Evolutionary conservation across 192 early-diverging fungal genomes (phyloP).

Genomic region (Entrophospora sp.): DNA sequence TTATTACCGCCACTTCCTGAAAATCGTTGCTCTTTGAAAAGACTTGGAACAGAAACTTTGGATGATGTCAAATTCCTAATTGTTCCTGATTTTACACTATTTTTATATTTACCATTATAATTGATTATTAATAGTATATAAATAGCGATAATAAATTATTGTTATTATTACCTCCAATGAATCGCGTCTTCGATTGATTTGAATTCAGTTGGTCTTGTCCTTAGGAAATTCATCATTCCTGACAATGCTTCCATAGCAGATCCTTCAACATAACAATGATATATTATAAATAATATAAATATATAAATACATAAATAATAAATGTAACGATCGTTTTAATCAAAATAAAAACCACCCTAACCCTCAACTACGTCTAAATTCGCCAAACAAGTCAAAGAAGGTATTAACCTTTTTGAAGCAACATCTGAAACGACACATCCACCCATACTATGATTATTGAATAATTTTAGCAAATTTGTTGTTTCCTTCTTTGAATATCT

Average conservation of each 20-base stretch:
- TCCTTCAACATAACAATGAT: conserved; percentile 19
- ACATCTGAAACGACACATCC: conserved; percentile 65
- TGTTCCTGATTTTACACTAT: conserved; percentile 49
- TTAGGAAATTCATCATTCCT: conserved; percentile 37
- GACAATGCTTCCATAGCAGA: conserved; percentile 50
- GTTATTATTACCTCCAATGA: conserved; percentile 43
- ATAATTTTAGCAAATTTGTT: not conserved
- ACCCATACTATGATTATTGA: conserved; percentile 52
- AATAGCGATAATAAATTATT: too few relatives aligned
- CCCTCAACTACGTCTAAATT: conserved; percentile 79
- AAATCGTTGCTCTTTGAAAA: conserved; percentile 30
- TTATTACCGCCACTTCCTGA: too few relatives aligned
- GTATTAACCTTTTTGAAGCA: conserved; percentile 39
- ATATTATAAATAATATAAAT: not conserved
- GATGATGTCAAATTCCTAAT: conserved; percentile 61
- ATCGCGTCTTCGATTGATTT: conserved; percentile 40
- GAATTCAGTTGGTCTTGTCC: conserved; percentile 40
- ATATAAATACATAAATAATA: not conserved
- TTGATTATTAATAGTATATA: too few relatives aligned
- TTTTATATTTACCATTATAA: too few relatives aligned
- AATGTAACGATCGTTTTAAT: not conserved
- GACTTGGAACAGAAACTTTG: conserved; percentile 61
- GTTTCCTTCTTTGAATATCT: not conserved
- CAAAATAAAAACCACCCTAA: conserved; percentile 13
- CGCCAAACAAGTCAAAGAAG: conserved; percentile 49